A percentile compares a stretch with the other conserved stretches of the same genome.
Evolutionary conservation across 1,284 basidiomycete species (phyloP).

Genomic region (Fomitiporia mediterranea): DNA sequence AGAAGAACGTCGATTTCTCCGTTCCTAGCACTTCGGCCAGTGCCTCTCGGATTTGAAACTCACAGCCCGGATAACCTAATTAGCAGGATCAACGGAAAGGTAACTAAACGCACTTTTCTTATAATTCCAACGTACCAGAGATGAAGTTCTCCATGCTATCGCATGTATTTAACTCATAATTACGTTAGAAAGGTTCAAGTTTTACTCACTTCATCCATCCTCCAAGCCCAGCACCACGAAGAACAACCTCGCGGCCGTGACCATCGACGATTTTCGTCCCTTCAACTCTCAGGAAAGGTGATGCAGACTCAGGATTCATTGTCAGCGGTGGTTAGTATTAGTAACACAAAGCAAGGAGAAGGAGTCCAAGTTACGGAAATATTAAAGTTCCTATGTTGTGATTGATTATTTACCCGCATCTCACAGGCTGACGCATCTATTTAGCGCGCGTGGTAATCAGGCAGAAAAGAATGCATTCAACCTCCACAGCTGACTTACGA

Average conservation of each 20-base stretch:
- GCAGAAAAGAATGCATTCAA: not conserved
- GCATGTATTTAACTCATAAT: not conserved
- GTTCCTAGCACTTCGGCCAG: slow-evolving; percentile 60
- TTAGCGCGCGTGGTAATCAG: not conserved
- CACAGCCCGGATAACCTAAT: slow-evolving; percentile 53
- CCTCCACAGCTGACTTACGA: not conserved
- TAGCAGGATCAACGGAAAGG: not conserved
- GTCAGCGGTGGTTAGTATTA: too few relatives aligned
- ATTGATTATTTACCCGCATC: not conserved
- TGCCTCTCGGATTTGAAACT: slow-evolving; percentile 63
- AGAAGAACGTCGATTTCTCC: slow-evolving; percentile 71
- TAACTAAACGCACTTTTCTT: not conserved
- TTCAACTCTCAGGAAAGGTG: slow-evolving; percentile 15
- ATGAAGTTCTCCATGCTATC: slow-evolving; percentile 62
- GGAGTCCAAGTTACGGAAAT: not conserved
- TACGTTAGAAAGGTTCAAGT: slow-evolving; percentile 23
- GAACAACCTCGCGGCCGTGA: slow-evolving; percentile 49
- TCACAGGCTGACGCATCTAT: not conserved
- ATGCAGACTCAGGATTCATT: not conserved
- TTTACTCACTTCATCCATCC: slow-evolving; percentile 69
- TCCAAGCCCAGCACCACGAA: slow-evolving; percentile 64
- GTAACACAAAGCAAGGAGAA: not conserved
- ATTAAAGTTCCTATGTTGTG: not conserved
- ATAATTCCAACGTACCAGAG: slow-evolving; percentile 31
- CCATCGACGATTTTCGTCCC: slow-evolving; percentile 38